phyloP scores from a whole-genome alignment of 495 filamentous ascomycete species.

The Pyrenopolyporus hunteri region DNA sequence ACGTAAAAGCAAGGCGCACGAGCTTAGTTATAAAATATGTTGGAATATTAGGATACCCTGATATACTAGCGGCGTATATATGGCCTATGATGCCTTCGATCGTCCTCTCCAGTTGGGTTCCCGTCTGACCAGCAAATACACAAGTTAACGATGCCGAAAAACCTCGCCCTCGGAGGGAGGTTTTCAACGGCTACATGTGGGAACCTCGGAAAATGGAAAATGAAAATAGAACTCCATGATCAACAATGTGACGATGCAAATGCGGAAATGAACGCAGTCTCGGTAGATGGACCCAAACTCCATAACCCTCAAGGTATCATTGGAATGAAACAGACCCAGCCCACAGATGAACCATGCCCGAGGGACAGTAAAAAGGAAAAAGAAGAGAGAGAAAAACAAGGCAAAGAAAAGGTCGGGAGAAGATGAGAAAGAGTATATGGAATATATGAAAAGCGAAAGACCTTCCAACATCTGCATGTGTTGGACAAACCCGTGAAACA shows the following conservation, averaged over 20 bases:
- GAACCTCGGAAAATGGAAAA: conserved; percentile 22
- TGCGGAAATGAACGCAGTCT: conserved; percentile 30
- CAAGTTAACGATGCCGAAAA: conserved; percentile 34
- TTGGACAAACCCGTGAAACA: conserved; percentile 15
- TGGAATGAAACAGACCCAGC: conserved; percentile 33
- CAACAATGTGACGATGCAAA: conserved; percentile 37
- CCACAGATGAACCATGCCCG: conserved; percentile 34
- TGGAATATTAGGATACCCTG: conserved; percentile 30
- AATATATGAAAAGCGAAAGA: conserved; percentile 28
- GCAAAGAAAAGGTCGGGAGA: too few species aligned
- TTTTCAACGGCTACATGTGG: conserved; percentile 42
- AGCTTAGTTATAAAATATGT: background rate
- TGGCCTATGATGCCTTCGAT: conserved; percentile 6
- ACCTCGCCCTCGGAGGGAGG: background rate
- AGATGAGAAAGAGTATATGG: conserved; percentile 1
- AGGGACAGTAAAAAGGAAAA: conserved; percentile 25
- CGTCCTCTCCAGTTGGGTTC: conserved; percentile 23
- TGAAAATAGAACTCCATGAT: conserved; percentile 29
- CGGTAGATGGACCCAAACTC: conserved; percentile 34
- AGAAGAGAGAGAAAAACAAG: conserved; percentile 17
- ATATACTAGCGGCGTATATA: conserved; percentile 28
- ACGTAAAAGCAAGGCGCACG: background rate
- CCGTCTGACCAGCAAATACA: conserved; percentile 35
- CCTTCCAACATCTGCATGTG: conserved; percentile 20
- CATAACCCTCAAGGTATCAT: conserved; percentile 44